phyloP scores from a whole-genome alignment of 2,329 filamentous ascomycete genomes.

The Colletotrichum australisinense region DNA sequence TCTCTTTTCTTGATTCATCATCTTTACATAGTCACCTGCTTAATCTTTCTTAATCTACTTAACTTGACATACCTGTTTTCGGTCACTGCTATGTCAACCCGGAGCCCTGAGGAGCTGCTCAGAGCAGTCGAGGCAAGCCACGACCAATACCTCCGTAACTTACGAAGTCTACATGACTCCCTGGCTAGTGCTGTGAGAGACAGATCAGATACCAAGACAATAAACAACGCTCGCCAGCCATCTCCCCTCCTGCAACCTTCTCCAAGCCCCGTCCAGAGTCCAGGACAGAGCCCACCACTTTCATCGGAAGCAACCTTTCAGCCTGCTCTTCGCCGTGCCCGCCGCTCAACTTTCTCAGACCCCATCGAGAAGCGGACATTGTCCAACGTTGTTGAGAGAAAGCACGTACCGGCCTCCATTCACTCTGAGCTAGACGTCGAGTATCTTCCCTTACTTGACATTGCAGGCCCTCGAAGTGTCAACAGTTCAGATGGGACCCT shows the following conservation, averaged over 20 bases:
- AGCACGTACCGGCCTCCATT: conserved; percentile 35
- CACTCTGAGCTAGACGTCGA: conserved; percentile 37
- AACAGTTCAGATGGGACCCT: conserved; percentile 4
- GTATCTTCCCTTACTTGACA: conserved; percentile 34
- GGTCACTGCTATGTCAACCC: conserved; percentile 30
- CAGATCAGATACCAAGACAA: conserved; percentile 13
- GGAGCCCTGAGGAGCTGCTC: conserved; percentile 48
- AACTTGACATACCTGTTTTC: background rate
- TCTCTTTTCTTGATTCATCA: background rate
- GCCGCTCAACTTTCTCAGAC: conserved; percentile 43
- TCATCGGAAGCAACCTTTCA: conserved; percentile 21
- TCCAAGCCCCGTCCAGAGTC: conserved; percentile 28
- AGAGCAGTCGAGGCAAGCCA: conserved; percentile 46
- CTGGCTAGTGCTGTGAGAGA: conserved; percentile 31
- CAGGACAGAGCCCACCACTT: conserved; percentile 23
- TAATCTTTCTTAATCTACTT: background rate
- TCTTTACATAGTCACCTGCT: background rate
- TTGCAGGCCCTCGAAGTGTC: background rate
- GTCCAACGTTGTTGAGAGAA: conserved; percentile 31
- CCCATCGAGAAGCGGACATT: conserved; percentile 34
- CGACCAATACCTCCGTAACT: conserved; percentile 47
- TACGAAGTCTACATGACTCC: conserved; percentile 44
- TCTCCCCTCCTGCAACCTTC: conserved; percentile 58
- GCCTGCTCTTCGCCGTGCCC: conserved; percentile 36
- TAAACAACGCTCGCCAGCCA: conserved; percentile 47